Conservation (phyloP, 371 early-diverging fungal species). For the Nematocida sp. region DNA sequence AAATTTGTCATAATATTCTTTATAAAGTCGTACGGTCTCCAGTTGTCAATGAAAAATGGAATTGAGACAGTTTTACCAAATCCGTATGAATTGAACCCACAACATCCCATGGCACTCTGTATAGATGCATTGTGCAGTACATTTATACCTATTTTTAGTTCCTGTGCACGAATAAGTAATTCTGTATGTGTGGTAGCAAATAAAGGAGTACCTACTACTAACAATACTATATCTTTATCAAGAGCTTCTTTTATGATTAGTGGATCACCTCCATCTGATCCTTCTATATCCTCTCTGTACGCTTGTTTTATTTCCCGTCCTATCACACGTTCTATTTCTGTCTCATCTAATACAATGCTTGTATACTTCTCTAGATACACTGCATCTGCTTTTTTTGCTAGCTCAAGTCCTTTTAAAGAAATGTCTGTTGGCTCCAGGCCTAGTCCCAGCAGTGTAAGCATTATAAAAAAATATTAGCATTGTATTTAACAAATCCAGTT, state of each 20-base stretch:
- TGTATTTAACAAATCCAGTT: too few species aligned
- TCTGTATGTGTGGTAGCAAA: constrained; percentile 98
- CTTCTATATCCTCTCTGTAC: constrained; percentile 92
- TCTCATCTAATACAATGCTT: constrained; percentile 75
- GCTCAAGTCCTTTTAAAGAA: constrained; percentile 73
- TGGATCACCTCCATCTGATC: constrained; percentile 73
- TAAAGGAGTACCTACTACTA: constrained; percentile 94
- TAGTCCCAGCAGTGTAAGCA: constrained; percentile 86
- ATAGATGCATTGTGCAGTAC: constrained; percentile 96
- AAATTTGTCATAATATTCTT: constrained; percentile 83
- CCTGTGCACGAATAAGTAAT: constrained; percentile 84
- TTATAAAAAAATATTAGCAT: constrained; percentile 65
- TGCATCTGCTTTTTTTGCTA: constrained; percentile 78
- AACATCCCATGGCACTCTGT: constrained; percentile 93
- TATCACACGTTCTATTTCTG: constrained; percentile 77
- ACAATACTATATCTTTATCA: constrained; percentile 80
- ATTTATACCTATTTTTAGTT: constrained; percentile 77
- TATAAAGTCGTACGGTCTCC: constrained; percentile 93
- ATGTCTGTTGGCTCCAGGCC: constrained; percentile 86
- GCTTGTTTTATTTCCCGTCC: constrained; percentile 79
- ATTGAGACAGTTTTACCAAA: constrained; percentile 98
- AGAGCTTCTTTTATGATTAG: constrained; percentile 82
- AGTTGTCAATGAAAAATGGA: constrained; percentile 87
- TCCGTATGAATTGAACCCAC: constrained; percentile 93
- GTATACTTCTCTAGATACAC: constrained; percentile 98